Conservation (phyloP, 257 asterid species). For the Solanum acaule region DNA sequence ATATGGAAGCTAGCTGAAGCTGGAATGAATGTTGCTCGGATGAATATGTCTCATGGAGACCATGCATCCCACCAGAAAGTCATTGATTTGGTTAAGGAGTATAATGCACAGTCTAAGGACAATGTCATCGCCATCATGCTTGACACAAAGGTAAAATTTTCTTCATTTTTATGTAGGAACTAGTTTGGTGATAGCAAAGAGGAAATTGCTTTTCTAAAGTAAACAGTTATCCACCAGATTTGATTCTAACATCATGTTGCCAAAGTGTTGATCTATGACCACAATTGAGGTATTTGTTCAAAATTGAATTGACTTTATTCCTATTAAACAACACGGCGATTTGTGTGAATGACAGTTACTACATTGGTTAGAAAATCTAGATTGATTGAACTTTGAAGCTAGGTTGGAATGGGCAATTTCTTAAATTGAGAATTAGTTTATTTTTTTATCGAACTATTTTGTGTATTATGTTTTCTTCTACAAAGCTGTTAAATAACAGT, state of each 20-base stretch:
- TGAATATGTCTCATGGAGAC: constrained; percentile 98
- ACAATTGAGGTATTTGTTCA: neutral
- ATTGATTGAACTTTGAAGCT: neutral
- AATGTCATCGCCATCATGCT: constrained; percentile 98
- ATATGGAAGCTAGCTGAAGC: constrained; percentile 99
- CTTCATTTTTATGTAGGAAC: neutral
- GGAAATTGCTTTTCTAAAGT: neutral
- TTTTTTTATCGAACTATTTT: neutral
- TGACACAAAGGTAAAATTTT: constrained; percentile 82
- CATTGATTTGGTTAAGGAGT: constrained; percentile 94
- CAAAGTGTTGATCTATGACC: neutral
- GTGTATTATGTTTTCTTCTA: neutral
- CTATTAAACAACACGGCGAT: neutral
- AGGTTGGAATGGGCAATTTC: neutral
- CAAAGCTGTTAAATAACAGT: neutral
- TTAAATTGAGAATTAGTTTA: neutral
- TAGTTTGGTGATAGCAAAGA: neutral
- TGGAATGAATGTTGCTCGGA: constrained; percentile 97
- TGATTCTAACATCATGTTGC: neutral
- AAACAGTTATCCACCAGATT: neutral
- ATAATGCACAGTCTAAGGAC: constrained; percentile 78
- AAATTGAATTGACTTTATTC: neutral
- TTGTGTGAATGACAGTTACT: neutral
- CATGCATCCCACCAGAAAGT: constrained; percentile 97
- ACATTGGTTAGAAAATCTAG: neutral